Evolutionary conservation across 805 yeast species (phyloP).

Genomic region (Pichia cabralensis): DNA sequence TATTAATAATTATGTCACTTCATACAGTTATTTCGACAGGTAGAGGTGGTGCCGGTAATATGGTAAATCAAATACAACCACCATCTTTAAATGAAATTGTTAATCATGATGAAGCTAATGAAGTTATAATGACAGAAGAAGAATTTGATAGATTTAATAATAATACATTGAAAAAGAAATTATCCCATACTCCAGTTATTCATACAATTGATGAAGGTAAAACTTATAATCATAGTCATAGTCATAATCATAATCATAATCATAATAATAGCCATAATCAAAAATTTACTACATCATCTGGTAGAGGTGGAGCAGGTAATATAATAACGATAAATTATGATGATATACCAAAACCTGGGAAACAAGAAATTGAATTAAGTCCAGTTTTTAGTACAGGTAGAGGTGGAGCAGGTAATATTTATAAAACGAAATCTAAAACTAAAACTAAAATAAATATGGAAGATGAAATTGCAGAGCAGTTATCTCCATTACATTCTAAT

Average conservation of each 20-base stretch:
- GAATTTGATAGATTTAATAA: background rate
- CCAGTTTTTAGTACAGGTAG: slow-evolving; percentile 42
- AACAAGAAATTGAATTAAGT: slow-evolving; percentile 29
- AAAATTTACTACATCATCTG: slow-evolving; percentile 36
- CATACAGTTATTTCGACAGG: slow-evolving; percentile 24
- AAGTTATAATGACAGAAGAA: slow-evolving; percentile 15
- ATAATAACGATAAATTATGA: too few species aligned
- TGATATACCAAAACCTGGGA: slow-evolving; percentile 27
- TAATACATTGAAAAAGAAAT: background rate
- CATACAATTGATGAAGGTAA: background rate
- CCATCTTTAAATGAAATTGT: background rate
- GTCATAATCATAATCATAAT: slow-evolving; percentile 5
- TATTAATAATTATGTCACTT: slow-evolving; percentile 4
- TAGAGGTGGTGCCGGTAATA: slow-evolving; percentile 29
- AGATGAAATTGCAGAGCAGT: slow-evolving; percentile 36
- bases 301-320: slow-evolving; percentile 51
- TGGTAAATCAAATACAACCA: too few species aligned
- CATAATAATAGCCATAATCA: slow-evolving; percentile 24
- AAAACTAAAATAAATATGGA: slow-evolving; percentile 25
- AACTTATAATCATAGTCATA: background rate
- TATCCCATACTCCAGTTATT: background rate
- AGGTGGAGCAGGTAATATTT: slow-evolving; percentile 48
- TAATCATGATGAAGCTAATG: slow-evolving; percentile 14
- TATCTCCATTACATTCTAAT: slow-evolving; percentile 21
- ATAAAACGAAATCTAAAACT: slow-evolving; percentile 1